phyloP scores from a whole-genome alignment of 1,284 basidiomycete genomes.

The Thelephora terrestris region DNA sequence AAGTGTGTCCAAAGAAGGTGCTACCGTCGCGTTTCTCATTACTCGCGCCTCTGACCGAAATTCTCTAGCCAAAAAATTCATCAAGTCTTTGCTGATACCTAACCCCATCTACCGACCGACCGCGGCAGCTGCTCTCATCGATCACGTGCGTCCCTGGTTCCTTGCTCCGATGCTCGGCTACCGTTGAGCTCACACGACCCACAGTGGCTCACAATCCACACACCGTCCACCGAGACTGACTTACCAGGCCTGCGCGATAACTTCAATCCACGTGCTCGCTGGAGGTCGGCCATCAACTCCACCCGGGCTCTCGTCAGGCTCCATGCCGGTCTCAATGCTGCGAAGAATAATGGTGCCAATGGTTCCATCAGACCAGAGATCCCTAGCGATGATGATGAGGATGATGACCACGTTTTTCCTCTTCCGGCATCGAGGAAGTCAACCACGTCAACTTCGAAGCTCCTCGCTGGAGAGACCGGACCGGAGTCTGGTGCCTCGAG shows the following conservation, averaged over 20 bases:
- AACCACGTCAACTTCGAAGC: background rate
- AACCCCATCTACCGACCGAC: slow-evolving; percentile 69
- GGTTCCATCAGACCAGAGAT: background rate
- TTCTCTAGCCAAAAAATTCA: slow-evolving; percentile 73
- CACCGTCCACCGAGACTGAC: slow-evolving; percentile 58
- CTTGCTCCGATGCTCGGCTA: background rate
- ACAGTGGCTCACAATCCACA: slow-evolving; percentile 64
- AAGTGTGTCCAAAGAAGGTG: slow-evolving; percentile 72
- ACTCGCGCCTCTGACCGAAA: background rate
- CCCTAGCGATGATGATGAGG: slow-evolving; percentile 6
- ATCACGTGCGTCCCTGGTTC: slow-evolving; percentile 27
- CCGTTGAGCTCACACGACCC: background rate
- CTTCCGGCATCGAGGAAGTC: background rate
- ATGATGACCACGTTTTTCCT: slow-evolving; percentile 17
- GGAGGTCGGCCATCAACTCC: slow-evolving; percentile 58
- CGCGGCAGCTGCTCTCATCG: slow-evolving; percentile 58
- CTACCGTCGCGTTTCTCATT: background rate
- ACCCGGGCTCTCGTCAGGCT: slow-evolving; percentile 47
- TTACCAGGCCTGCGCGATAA: slow-evolving; percentile 68
- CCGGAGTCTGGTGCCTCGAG: background rate
- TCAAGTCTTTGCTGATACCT: slow-evolving; percentile 62
- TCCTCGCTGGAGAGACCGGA: background rate
- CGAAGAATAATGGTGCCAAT: slow-evolving; percentile 10
- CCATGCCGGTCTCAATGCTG: slow-evolving; percentile 15
- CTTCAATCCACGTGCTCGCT: slow-evolving; percentile 61